Base-by-base conservation (phyloP, 495 filamentous ascomycete species). In the Talaromyces proteolyticus region DNA sequence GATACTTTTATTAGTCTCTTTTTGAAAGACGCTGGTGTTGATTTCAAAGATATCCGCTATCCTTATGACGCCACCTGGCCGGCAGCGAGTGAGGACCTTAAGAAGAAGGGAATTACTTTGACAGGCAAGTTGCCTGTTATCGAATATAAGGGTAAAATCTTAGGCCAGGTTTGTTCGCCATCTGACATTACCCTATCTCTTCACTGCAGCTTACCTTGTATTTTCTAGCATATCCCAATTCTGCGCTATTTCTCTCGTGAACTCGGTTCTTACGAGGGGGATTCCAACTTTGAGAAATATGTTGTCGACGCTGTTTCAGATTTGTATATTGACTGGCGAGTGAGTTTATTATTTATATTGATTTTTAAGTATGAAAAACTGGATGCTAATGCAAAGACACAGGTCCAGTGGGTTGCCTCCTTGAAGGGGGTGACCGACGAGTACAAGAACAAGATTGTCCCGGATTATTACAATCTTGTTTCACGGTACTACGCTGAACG, bases 281-380 rank as follows among this genome's bases (percentile, higher is more conserved):
- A 63, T 18, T 68, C 65, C 3, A 66, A 61, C 34, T 52, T 51
- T 7, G 70, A 72, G 55, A 73, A 66, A 56, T 74, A 71, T 25
- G 54, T 61, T 41, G 63, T 66, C 14, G 70, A 75, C 54, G 60
- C 58, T 4, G 65, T 74, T 4, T 59, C 67, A 16, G 72, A 76
- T 54, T 60, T 73, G 38, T 70, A 65, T 22, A 56, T 60, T 43
- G 72, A 74, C 34, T 72, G 68, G 62, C 53, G 59, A 50, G 58
- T 59, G 42, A 42, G 49, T 34, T 14, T 51, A 19, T 42, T 14
- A 16, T 21, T 5, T 14, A 17, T n/a, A 39, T 24, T 26, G n/a
- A 41, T 20, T 29, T n/a, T 44, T 21, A 21, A 21, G 3, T 22
- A 12, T 22, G 6, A 6, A 44, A 29, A 6, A 12, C 14, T 34